Evolutionary conservation across 306 rosid genomes (phyloP).

Genomic region (Glycine tomentella): DNA sequence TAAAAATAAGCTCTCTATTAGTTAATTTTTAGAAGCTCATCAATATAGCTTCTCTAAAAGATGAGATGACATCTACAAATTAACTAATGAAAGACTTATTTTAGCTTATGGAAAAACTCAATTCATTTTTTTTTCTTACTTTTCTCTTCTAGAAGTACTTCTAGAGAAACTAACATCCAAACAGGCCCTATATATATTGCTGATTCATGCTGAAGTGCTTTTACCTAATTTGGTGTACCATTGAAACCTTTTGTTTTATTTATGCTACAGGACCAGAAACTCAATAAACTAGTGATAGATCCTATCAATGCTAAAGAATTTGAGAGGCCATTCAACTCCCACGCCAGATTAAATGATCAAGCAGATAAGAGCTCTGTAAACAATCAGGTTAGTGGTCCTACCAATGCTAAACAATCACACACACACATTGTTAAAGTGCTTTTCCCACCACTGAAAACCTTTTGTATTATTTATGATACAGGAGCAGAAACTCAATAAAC

Average conservation of each 20-base stretch:
- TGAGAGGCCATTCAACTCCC: constrained; percentile 69
- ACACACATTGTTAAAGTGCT: not conserved
- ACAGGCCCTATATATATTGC: not conserved
- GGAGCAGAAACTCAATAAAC: constrained; percentile 75
- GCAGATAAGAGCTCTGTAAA: constrained; percentile 58
- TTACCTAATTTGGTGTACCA: constrained; percentile 9
- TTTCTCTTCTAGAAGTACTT: too few relatives aligned
- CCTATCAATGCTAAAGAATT: constrained; percentile 70
- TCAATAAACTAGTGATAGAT: constrained; percentile 66
- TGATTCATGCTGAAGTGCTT: constrained; percentile 1
- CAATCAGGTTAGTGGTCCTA: constrained; percentile 56
- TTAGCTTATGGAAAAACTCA: too few relatives aligned
- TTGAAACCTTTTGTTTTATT: constrained; percentile 18
- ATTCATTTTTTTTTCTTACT: too few relatives aligned
- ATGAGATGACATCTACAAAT: too few relatives aligned
- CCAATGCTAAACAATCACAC: not conserved
- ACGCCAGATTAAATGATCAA: constrained; percentile 56
- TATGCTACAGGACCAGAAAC: constrained; percentile 73
- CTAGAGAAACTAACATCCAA: too few relatives aligned
- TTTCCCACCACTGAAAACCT: constrained; percentile 33
- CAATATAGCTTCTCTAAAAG: too few relatives aligned
- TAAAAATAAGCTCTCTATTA: too few relatives aligned
- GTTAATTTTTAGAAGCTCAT: too few relatives aligned
- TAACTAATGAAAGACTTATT: too few relatives aligned
- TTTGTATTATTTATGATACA: constrained; percentile 49